Percentiles rank a stretch among this genome's conserved stretches.
phyloP scores from a whole-genome alignment of 108 stramenopile genomes.

The Skeletonema potamos region DNA sequence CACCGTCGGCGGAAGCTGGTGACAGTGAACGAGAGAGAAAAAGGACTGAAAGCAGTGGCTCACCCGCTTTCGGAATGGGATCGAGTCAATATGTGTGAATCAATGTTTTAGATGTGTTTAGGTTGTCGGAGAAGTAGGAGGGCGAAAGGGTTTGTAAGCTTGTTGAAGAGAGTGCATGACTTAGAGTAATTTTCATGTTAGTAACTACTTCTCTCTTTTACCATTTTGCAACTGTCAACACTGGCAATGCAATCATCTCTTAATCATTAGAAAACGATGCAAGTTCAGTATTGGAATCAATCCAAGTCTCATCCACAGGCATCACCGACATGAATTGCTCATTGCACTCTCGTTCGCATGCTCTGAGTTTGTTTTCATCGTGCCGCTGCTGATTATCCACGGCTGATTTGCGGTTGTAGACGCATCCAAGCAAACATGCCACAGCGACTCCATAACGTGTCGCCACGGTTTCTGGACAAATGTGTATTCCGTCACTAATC shows the following conservation, averaged over 20 bases:
- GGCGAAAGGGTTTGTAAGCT: too few species aligned
- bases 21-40: background rate
- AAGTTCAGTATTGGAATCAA: background rate
- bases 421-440: conserved; percentile 47
- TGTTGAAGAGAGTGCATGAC: too few species aligned
- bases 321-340: conserved; percentile 17
- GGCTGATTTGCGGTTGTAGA: conserved; percentile 15
- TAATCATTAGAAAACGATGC: background rate
- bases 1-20: background rate
- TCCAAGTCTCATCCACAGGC: conserved; percentile 12
- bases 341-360: conserved; percentile 17
- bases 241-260: too few species aligned
- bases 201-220: too few species aligned
- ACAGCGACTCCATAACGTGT: conserved; percentile 31
- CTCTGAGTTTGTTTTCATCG: conserved; percentile 11
- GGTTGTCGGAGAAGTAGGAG: background rate
- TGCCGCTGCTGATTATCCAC: background rate
- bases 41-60: conserved; percentile 8
- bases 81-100: conserved; percentile 19
- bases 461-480: conserved; percentile 46
- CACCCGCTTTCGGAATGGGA: conserved; percentile 9
- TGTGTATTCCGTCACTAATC: conserved; percentile 48
- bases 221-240: too few species aligned
- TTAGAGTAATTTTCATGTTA: too few species aligned
- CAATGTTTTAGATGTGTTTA: conserved; percentile 2